phyloP scores from a whole-genome alignment of 805 yeast species.

The Suhomyces kilbournensis region DNA sequence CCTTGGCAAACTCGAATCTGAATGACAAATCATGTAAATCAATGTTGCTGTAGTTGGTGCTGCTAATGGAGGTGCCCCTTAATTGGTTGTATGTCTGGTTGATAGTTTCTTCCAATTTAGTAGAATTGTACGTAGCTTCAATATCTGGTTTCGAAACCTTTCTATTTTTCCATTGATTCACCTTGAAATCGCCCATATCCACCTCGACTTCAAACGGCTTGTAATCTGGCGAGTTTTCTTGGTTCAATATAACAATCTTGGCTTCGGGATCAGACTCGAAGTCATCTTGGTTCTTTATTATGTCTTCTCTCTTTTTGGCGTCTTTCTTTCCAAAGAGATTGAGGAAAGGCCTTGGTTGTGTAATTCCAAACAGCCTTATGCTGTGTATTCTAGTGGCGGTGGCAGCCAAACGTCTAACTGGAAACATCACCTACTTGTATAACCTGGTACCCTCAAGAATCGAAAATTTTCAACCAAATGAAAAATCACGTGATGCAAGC shows the following conservation, averaged over 20 bases:
- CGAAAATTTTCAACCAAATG: not conserved
- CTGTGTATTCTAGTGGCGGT: constrained; percentile 7
- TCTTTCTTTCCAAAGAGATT: constrained; percentile 34
- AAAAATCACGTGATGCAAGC: not conserved
- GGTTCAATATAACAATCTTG: constrained; percentile 35
- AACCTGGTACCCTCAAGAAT: not conserved
- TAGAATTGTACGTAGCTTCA: constrained; percentile 25
- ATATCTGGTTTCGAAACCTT: constrained; percentile 22
- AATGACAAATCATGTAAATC: constrained; percentile 41
- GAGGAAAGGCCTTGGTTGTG: constrained; percentile 21
- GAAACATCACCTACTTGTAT: not conserved
- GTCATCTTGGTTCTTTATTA: constrained; percentile 38
- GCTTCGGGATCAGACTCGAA: constrained; percentile 30
- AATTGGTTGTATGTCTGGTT: constrained; percentile 23
- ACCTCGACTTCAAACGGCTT: constrained; percentile 22
- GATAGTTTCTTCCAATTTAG: constrained; percentile 22
- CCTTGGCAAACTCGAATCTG: constrained; percentile 50
- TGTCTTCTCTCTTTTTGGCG: constrained; percentile 30
- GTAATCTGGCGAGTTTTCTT: constrained; percentile 32
- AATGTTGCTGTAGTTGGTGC: constrained; percentile 11
- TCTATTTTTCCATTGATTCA: constrained; percentile 35
- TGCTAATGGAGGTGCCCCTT: constrained; percentile 14
- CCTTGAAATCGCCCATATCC: constrained; percentile 36
- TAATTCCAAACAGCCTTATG: constrained; percentile 9
- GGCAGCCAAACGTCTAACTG: not conserved